phyloP scores from a whole-genome alignment of 2,329 filamentous ascomycete genomes.

The Penicillium sp. region DNA sequence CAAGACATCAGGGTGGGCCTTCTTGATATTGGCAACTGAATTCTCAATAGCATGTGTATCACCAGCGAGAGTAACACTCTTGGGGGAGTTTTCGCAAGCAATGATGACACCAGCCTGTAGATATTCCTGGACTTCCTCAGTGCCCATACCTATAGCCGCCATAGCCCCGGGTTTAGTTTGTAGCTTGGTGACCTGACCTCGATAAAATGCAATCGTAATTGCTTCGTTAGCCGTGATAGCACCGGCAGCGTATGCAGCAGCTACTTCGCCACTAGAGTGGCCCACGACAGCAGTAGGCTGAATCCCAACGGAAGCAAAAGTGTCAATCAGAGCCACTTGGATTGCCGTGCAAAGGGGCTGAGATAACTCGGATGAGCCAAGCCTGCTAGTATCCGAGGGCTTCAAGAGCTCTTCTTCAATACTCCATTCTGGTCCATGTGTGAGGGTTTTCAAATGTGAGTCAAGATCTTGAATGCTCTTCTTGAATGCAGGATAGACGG shows the following conservation, averaged over 20 bases:
- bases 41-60: slow-evolving; percentile 6
- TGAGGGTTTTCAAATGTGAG: neutral
- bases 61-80: slow-evolving; percentile 18
- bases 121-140: slow-evolving; percentile 3
- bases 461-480: slow-evolving; percentile 6
- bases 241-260: slow-evolving; percentile 20
- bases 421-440: slow-evolving; percentile 12
- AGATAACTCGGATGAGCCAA: neutral
- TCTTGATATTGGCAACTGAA: slow-evolving; percentile 4
- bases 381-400: neutral
- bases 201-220: slow-evolving; percentile 19
- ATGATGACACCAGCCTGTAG: slow-evolving; percentile 11
- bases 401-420: slow-evolving; percentile 13
- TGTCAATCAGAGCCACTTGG: slow-evolving; percentile 19
- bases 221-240: slow-evolving; percentile 10
- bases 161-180: slow-evolving; percentile 10
- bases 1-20: slow-evolving; percentile 1
- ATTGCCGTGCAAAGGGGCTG: slow-evolving; percentile 23
- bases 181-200: slow-evolving; percentile 13
- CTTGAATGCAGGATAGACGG: neutral
- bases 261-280: slow-evolving; percentile 25
- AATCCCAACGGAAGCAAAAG: slow-evolving; percentile 8
- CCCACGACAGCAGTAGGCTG: slow-evolving; percentile 17
- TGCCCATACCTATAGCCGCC: slow-evolving; percentile 16
- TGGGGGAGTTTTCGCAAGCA: slow-evolving; percentile 19